Conservation (phyloP, 768 basidiomycete genomes). For the Tricholomella constricta region DNA sequence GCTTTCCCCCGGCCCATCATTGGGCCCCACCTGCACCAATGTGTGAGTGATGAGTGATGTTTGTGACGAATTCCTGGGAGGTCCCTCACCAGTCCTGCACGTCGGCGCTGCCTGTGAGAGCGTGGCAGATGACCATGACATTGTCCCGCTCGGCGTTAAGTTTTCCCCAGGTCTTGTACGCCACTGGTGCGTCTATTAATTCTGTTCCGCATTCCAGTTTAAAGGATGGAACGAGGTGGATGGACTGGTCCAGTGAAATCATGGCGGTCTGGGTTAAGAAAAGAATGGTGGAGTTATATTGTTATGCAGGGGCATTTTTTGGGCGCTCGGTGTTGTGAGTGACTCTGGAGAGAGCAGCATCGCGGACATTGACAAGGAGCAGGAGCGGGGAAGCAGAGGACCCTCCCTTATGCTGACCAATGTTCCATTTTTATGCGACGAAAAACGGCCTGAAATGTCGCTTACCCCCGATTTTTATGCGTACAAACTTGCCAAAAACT, state of each 20-base stretch:
- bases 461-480: too few species aligned
- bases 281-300: neutral
- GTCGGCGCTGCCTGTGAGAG: conserved; percentile 94
- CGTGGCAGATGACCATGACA: conserved; percentile 98
- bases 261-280: neutral
- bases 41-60: conserved; percentile 4
- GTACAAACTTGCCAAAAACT: too few species aligned
- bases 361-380: too few species aligned
- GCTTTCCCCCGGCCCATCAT: conserved; percentile 89
- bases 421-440: too few species aligned
- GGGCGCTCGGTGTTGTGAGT: neutral
- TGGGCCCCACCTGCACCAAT: conserved; percentile 84
- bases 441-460: too few species aligned
- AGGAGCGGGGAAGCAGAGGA: too few species aligned
- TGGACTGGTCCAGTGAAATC: conserved; percentile 40
- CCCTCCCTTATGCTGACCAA: too few species aligned
- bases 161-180: conserved; percentile 96
- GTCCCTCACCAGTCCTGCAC: conserved; percentile 91
- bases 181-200: conserved; percentile 78
- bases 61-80: neutral
- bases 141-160: conserved; percentile 80
- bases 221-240: conserved; percentile 67
- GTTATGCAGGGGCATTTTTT: neutral
- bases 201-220: conserved; percentile 77
- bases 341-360: neutral